Conservation (phyloP, 441 rosid genomes). For the Erodium moschatum region DNA sequence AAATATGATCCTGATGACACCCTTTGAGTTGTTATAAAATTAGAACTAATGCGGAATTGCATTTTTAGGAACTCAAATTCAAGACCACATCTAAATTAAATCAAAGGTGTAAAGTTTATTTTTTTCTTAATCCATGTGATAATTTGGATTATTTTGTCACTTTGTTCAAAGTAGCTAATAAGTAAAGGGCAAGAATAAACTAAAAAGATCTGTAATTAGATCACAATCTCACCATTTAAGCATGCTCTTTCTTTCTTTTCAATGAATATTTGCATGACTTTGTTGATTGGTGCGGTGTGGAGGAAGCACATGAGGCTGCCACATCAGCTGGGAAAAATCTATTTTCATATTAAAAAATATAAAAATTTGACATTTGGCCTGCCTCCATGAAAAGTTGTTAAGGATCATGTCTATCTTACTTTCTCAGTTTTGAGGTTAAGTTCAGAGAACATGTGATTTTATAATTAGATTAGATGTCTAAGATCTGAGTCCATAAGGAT, state of each 20-base stretch:
- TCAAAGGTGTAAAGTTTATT: too few relatives aligned
- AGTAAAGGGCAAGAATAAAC: background rate
- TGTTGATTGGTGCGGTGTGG: background rate
- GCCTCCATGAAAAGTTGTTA: background rate
- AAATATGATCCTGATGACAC: too few relatives aligned
- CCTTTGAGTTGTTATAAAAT: too few relatives aligned
- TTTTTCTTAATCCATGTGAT: too few relatives aligned
- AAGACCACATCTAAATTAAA: too few relatives aligned
- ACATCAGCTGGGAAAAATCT: background rate
- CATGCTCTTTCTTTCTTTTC: background rate
- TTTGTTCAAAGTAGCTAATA: too few relatives aligned
- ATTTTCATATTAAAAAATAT: background rate
- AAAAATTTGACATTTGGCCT: background rate
- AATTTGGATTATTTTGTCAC: too few relatives aligned
- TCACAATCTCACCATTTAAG: background rate
- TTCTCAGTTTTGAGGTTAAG: background rate
- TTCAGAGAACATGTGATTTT: too few relatives aligned
- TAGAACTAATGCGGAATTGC: too few relatives aligned
- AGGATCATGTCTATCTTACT: background rate
- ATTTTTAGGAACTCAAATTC: too few relatives aligned
- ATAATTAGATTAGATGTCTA: too few relatives aligned
- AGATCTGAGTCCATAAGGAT: too few relatives aligned
- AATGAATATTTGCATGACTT: background rate
- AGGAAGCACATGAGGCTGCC: background rate
- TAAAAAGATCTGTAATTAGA: background rate